Evolutionary conservation across 1,284 basidiomycete genomes (phyloP), one percentile per base, ranked within the genome.

Genomic region (Mycosarcoma mackinlayi): DNA sequence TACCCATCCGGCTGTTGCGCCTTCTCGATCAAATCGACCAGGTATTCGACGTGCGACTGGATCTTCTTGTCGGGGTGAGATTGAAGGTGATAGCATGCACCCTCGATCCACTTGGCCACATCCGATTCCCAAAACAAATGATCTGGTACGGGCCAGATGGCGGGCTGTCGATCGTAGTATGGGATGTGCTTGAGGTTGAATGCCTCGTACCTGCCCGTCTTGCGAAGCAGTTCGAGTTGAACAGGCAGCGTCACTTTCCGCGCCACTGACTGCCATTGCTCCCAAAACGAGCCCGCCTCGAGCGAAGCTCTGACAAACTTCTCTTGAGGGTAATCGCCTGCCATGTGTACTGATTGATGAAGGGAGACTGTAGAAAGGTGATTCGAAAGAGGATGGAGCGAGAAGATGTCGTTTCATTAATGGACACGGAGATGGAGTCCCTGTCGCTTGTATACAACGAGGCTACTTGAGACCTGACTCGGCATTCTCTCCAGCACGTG

Each of bases 81-180:
- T 9, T 52, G 49, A 9, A 58, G 50, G 24, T 53, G 48, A 23
- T 65, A 65, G 49, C 55, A 58, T 24, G 40, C 50, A 13, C 55
- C 62, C 39, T 65, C 55, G 39, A 65, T 39, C 55, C 54, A 58
- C 25, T 58, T 65, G 11, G 55, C 62, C 5, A 57, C 48, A 18
- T 64, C 61, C 3, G 61, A 64, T n/a, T 64, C 61, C 61, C 61
- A 64, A 31, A 64, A 64, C 25, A 64, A 54, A 11, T 51, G 48
- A 30, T 64, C 54, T 8, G 61, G 61, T 5, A 64, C 61, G 8
- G 61, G 61, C 62, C 62, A 65, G 23, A 65, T 47, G 14, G 49
- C 19, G 4, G 44, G 44, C 16, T 23, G 24, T 9, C 27, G 28
- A 18, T 53, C 54, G n/a, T 58, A 58, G 46, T 65, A 58, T 1